Percentiles rank a stretch among this genome's conserved stretches.
These are phyloP conservation scores for Mortierella sp. DNA, from an alignment of 371 early-diverging fungal species.

Conservation along the genomic window DNA sequence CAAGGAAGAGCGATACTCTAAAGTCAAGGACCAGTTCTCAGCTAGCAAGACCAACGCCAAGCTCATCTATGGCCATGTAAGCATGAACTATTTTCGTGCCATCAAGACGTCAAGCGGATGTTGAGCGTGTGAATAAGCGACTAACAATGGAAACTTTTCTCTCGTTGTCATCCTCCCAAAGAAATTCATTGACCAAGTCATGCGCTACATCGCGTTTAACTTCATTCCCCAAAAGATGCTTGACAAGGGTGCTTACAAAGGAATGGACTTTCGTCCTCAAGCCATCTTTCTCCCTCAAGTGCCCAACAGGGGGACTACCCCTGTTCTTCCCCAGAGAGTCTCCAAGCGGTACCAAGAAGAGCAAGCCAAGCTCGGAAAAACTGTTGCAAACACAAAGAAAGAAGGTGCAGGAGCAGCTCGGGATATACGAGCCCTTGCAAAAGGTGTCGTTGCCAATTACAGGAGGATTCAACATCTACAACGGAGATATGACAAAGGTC, in stretches of 20 bases:
- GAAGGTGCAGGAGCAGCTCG: slow-evolving; percentile 8
- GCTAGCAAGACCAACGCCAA: slow-evolving; percentile 2
- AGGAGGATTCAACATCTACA: neutral
- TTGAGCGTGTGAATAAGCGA: neutral
- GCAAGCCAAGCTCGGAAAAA: neutral
- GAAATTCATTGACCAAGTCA: neutral
- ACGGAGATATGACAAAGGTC: neutral
- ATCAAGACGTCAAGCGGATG: neutral
- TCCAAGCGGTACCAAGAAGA: neutral
- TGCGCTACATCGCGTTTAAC: neutral
- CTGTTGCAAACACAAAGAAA: no score
- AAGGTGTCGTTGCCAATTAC: neutral
- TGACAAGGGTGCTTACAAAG: neutral
- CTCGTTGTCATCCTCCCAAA: neutral
- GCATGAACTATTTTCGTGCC: neutral
- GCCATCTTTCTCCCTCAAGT: slow-evolving; percentile 11
- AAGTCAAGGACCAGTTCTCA: slow-evolving; percentile 1
- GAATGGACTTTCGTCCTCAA: slow-evolving; percentile 1
- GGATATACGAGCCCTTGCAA: neutral
- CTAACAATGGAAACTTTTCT: neutral
- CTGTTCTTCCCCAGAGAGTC: neutral
- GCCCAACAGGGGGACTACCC: neutral
- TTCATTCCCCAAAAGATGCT: neutral
- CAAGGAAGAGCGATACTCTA: neutral
- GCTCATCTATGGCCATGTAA: slow-evolving; percentile 20